Base-by-base conservation (phyloP, 1,284 basidiomycete species). In the Earliella scabrosa region DNA sequence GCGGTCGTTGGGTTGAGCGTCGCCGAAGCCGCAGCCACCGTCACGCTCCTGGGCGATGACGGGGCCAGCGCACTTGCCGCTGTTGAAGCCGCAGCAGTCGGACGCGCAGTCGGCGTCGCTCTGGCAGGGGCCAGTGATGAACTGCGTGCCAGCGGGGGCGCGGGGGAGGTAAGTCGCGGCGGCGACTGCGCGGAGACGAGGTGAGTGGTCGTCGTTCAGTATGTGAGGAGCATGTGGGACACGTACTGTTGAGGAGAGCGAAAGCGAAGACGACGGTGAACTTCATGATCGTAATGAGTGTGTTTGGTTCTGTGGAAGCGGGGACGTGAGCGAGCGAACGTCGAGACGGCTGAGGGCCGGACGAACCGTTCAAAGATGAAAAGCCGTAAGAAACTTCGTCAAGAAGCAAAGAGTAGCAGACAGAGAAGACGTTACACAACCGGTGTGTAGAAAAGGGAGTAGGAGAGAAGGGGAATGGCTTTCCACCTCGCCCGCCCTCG, bases 21-120 rank as follows among this genome's bases (percentile, higher is more conserved):
- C 44, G n/a, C 57, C 57, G 40, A 54, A 52, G 14, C 57, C 52
- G 35, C 57, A 59, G 4, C 57, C 57, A n/a, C 57, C 57, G 40
- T 59, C 57, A 14, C 45, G 49, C 32, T 36, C 38, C 40, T 59
- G 57, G 13, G 57, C 57, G 29, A 54, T 39, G 40, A 43, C 18
- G 18, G 49, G 23, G 43, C 57, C 49, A 2, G 52, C 57, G 46
- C 57, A 59, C 45, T 54, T 54, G 49, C 52, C 57, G 27, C 31
- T 39, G 16, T 29, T 48, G 52, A 59, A 59, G 38, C 47, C 57
- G 29, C 52, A 59, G 41, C 57, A 59, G 27, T n/a, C 20, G 10
- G 47, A 50, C 20, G 47, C 47, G 21, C 57, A 59, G 57, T 59
- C 57, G 16, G 49, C 23, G 39, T 59, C 52, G 35, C 23, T 20